Evolutionary conservation across 805 yeast species (phyloP).

Genomic region (Wickerhamiella cacticola): DNA sequence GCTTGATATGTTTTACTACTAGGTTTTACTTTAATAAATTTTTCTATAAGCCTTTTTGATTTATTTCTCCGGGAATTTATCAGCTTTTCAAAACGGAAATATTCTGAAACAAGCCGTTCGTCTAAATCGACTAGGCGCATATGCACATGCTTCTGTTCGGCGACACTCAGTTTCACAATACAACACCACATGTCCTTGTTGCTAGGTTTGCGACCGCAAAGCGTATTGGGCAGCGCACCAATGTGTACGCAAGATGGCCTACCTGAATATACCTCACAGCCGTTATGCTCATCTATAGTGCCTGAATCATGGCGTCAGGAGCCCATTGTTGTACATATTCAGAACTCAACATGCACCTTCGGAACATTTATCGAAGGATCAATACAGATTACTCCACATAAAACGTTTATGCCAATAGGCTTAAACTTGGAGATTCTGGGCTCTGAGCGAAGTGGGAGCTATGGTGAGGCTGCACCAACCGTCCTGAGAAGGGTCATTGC

Average conservation of each 20-base stretch:
- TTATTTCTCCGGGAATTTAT: not conserved
- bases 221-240: not conserved
- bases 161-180: not conserved
- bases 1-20: no score
- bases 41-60: no score
- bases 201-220: not conserved
- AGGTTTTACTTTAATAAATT: no score
- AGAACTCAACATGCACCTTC: not conserved
- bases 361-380: constrained; percentile 5
- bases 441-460: constrained; percentile 5
- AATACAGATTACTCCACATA: not conserved
- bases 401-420: not conserved
- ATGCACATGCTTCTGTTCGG: not conserved
- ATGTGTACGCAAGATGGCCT: not conserved
- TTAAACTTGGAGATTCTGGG: not conserved
- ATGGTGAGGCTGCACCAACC: not conserved
- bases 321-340: not conserved
- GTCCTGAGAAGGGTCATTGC: not conserved
- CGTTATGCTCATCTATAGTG: not conserved
- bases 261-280: not conserved
- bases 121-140: not conserved
- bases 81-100: not conserved
- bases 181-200: constrained; percentile 1
- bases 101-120: not conserved
- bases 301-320: constrained; percentile 1